phyloP scores from a whole-genome alignment of 352 stramenopile species.

The Pythium volutum region DNA sequence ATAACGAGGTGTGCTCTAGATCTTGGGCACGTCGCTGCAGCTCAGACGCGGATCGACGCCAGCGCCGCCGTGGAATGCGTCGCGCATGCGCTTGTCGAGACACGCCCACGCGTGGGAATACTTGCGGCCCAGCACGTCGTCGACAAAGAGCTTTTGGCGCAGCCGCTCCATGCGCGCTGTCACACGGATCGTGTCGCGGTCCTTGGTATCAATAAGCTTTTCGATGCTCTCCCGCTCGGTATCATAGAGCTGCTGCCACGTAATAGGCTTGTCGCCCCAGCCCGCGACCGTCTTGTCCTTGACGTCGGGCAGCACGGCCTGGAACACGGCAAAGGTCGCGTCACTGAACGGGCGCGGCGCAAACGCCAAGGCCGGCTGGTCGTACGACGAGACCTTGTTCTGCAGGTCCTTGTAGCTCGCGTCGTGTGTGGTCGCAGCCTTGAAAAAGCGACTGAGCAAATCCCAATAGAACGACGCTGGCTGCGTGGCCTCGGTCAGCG shows the following conservation, averaged over 20 bases:
- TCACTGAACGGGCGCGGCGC: not conserved
- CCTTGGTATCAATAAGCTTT: not conserved
- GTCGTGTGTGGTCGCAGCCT: not conserved
- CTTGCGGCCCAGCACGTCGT: not conserved
- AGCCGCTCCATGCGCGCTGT: constrained; percentile 4
- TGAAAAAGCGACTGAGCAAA: not conserved
- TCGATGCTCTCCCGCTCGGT: not conserved
- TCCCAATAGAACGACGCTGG: constrained; percentile 1
- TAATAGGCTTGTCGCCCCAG: not conserved
- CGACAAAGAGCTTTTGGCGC: not conserved
- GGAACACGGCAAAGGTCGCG: constrained; percentile 1
- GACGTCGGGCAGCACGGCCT: not conserved
- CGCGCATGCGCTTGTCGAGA: constrained; percentile 2
- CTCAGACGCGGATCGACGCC: constrained; percentile 2
- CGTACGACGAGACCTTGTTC: constrained; percentile 3
- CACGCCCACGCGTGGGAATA: not conserved
- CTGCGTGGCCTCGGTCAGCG: not conserved
- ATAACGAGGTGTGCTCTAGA: not conserved
- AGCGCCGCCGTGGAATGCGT: not conserved
- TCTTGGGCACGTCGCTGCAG: not conserved
- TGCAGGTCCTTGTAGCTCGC: not conserved
- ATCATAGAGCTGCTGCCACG: constrained; percentile 3
- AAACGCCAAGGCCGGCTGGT: constrained; percentile 3
- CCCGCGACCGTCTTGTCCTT: constrained; percentile 1
- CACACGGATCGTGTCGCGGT: not conserved